These are phyloP conservation scores for Globisporangium barbulae DNA, from an alignment of 352 stramenopile genomes.

Conservation along the genomic window DNA sequence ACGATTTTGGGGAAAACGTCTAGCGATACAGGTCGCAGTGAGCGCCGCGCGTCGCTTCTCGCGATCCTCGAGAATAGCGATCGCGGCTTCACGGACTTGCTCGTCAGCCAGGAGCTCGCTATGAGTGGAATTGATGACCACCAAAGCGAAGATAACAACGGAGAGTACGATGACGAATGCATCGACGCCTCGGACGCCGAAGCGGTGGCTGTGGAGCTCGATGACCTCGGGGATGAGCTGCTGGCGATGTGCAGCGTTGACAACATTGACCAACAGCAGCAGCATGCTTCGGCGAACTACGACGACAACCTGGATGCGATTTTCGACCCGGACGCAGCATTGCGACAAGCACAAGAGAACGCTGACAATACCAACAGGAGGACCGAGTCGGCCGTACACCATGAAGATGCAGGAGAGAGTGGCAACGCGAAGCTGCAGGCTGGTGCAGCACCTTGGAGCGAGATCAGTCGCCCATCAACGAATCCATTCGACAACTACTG, in stretches of 20 bases:
- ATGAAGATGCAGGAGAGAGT: background rate
- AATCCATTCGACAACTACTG: background rate
- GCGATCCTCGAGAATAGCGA: conserved; percentile 6
- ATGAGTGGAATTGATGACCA: background rate
- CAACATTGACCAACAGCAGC: background rate
- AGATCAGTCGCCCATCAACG: background rate
- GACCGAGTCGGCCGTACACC: background rate
- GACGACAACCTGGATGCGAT: conserved; percentile 7
- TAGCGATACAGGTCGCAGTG: background rate
- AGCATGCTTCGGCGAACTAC: background rate
- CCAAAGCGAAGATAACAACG: background rate
- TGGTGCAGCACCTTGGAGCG: background rate
- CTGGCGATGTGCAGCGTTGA: conserved; percentile 7
- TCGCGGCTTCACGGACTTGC: background rate
- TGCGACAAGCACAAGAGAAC: background rate
- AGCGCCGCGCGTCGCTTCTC: conserved; percentile 4
- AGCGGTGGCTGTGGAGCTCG: conserved; percentile 8
- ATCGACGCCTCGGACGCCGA: conserved; percentile 10
- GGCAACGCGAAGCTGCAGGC: background rate
- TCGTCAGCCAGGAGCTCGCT: background rate
- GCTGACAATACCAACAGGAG: background rate
- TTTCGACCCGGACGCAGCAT: conserved; percentile 7
- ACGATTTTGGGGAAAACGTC: conserved; percentile 29
- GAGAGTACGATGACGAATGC: background rate
- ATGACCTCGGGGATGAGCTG: conserved; percentile 11